These are phyloP conservation scores for Thalassiosira gravida DNA, from an alignment of 352 stramenopile genomes.

Conservation along the genomic window DNA sequence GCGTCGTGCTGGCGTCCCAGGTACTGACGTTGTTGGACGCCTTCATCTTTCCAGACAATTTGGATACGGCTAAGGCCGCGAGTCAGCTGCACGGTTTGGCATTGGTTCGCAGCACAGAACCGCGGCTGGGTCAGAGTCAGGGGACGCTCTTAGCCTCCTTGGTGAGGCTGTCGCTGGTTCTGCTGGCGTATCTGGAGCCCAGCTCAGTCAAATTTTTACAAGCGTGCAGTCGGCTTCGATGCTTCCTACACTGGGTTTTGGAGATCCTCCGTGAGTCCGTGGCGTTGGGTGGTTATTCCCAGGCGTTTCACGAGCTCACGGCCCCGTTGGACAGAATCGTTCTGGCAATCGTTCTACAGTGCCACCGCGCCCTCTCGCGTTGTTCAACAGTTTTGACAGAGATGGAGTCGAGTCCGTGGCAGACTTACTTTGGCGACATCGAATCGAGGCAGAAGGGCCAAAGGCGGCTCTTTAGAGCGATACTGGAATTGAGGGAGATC, in stretches of 20 bases:
- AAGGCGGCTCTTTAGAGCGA: conserved; percentile 51
- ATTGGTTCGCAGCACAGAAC: conserved; percentile 78
- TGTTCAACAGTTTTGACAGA: conserved; percentile 75
- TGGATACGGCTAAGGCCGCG: conserved; percentile 63
- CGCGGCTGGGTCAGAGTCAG: conserved; percentile 75
- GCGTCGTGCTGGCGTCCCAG: conserved; percentile 72
- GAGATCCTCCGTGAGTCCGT: conserved; percentile 76
- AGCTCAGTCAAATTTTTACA: conserved; percentile 81
- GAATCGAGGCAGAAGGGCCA: conserved; percentile 66
- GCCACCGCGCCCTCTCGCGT: conserved; percentile 73
- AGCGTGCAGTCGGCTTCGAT: conserved; percentile 75
- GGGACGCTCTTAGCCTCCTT: conserved; percentile 78
- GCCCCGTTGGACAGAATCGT: conserved; percentile 75
- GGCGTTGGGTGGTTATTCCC: conserved; percentile 70
- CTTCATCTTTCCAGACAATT: conserved; percentile 85
- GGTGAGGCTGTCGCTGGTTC: conserved; percentile 77
- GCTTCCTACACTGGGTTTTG: conserved; percentile 80
- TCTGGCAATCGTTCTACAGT: conserved; percentile 79
- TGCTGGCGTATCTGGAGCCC: conserved; percentile 79
- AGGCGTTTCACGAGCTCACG: conserved; percentile 74
- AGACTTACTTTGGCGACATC: conserved; percentile 73
- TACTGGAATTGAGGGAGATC: conserved; percentile 78
- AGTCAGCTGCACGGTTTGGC: conserved; percentile 80
- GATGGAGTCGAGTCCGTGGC: conserved; percentile 67
- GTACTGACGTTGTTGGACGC: conserved; percentile 81